These are phyloP conservation scores for Fusarium xyrophilum DNA, from an alignment of 2,329 filamentous ascomycete genomes.

Conservation along the genomic window DNA sequence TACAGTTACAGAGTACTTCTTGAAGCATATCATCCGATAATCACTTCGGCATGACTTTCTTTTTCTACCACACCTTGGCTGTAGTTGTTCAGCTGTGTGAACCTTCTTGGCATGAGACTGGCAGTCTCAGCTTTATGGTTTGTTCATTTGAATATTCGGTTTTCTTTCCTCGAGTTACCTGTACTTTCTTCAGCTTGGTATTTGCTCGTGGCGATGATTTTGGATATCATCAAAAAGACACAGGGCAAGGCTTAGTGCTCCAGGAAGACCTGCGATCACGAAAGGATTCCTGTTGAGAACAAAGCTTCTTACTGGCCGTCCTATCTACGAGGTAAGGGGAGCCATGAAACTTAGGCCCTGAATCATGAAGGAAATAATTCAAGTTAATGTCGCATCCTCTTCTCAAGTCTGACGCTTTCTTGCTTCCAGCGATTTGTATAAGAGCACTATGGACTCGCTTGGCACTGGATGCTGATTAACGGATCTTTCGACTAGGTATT, in stretches of 20 bases:
- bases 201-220: no score
- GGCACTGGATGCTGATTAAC: background rate
- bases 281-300: background rate
- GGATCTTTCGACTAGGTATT: no score
- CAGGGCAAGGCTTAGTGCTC: background rate
- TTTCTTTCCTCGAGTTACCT: background rate
- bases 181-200: background rate
- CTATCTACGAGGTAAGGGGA: background rate
- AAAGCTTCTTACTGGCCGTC: background rate
- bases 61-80: background rate
- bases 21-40: background rate
- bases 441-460: background rate
- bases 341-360: background rate
- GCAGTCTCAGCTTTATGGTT: background rate
- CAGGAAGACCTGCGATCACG: background rate
- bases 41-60: background rate
- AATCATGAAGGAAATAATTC: background rate
- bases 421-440: background rate
- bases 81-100: background rate
- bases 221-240: background rate
- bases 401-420: background rate
- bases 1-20: no score
- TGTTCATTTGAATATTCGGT: background rate
- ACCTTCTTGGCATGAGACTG: background rate
- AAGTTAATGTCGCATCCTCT: background rate